Evolutionary conservation across 106 monocot species (phyloP).

Genomic region (Dendrobium catenatum): DNA sequence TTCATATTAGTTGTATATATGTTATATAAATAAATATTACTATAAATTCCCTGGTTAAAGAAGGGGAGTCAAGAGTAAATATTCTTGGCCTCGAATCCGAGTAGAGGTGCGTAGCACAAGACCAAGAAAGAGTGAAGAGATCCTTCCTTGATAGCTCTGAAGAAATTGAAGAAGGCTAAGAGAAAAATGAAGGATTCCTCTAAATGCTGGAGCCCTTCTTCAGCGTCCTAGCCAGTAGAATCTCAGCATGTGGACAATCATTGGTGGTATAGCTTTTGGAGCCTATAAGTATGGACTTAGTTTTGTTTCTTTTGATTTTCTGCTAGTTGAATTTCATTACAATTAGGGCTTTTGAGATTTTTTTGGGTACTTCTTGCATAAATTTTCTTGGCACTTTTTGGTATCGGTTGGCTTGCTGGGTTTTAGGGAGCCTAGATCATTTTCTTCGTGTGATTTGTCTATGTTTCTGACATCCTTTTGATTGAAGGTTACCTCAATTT

Average conservation of each 20-base stretch:
- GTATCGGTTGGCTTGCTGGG: no score
- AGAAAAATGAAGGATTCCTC: constrained; percentile 26
- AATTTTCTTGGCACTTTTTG: not conserved
- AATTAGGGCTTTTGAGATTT: not conserved
- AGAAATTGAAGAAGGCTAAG: constrained; percentile 47
- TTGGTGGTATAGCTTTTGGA: constrained; percentile 45
- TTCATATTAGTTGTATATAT: no score
- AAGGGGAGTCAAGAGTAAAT: no score
- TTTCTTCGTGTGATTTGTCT: not conserved
- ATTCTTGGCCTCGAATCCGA: no score
- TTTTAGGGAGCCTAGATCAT: not conserved
- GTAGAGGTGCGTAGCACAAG: not conserved
- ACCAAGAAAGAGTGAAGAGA: not conserved
- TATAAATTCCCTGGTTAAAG: no score
- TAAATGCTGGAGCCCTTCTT: constrained; percentile 4
- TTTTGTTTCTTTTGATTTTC: not conserved
- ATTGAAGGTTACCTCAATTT: not conserved
- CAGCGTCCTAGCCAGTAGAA: constrained; percentile 11
- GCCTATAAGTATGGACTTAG: not conserved
- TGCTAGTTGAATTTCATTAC: not conserved
- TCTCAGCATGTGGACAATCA: constrained; percentile 25
- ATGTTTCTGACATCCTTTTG: not conserved
- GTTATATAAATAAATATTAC: no score
- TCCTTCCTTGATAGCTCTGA: constrained; percentile 25
- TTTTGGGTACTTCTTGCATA: not conserved